Conservation (phyloP, 192 early-diverging fungal genomes). For the Backusella westeae region DNA sequence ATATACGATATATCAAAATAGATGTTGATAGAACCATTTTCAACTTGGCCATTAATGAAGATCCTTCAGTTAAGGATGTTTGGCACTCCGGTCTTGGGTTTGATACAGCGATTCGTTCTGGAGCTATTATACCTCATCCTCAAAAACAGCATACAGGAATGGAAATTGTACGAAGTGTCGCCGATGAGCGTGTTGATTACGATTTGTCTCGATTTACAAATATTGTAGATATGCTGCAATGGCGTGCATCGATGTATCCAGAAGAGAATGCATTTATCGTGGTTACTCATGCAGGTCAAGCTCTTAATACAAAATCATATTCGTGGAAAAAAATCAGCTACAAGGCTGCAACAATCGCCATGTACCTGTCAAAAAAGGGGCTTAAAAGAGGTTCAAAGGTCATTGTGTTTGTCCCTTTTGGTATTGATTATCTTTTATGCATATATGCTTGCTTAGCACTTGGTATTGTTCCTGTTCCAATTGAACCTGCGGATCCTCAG, state of each 20-base stretch:
- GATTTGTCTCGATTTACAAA: slow-evolving; percentile 67
- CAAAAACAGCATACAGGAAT: slow-evolving; percentile 72
- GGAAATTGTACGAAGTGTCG: slow-evolving; percentile 55
- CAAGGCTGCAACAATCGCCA: slow-evolving; percentile 65
- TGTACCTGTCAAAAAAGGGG: slow-evolving; percentile 60
- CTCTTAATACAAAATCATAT: slow-evolving; percentile 60
- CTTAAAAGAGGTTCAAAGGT: slow-evolving; percentile 57
- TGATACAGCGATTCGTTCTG: slow-evolving; percentile 25
- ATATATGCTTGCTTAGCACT: slow-evolving; percentile 82
- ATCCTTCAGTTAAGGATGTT: slow-evolving; percentile 35
- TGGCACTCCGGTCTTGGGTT: slow-evolving; percentile 45
- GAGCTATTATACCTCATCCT: slow-evolving; percentile 26
- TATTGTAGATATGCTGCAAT: slow-evolving; percentile 71
- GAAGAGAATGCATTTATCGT: slow-evolving; percentile 62
- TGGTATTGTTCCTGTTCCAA: slow-evolving; percentile 69
- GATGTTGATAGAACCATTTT: slow-evolving; percentile 61
- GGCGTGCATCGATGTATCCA: slow-evolving; percentile 62
- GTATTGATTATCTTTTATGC: slow-evolving; percentile 67
- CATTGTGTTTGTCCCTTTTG: slow-evolving; percentile 62
- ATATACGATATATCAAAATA: slow-evolving; percentile 52
- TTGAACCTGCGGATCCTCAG: slow-evolving; percentile 62
- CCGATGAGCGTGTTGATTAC: slow-evolving; percentile 69
- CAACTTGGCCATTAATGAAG: slow-evolving; percentile 57
- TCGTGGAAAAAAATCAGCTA: slow-evolving; percentile 68
- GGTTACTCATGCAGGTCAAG: slow-evolving; percentile 49